Percentiles rank a stretch among this genome's conserved stretches.
These are phyloP conservation scores for Tulasnella calospora DNA, from an alignment of 768 basidiomycete species.

Conservation along the genomic window DNA sequence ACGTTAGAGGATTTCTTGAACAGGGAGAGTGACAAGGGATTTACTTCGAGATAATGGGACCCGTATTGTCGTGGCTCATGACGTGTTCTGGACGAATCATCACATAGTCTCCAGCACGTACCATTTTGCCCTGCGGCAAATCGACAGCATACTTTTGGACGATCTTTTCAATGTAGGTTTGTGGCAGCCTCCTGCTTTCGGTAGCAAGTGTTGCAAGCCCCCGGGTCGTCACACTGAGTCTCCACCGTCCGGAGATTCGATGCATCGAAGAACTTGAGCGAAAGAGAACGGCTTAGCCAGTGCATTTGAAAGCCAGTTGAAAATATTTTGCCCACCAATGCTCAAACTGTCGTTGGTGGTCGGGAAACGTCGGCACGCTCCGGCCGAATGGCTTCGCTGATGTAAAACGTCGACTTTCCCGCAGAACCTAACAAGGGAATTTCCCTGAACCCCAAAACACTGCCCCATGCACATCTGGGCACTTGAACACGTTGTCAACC, in stretches of 20 bases:
- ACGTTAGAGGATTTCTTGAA: background rate
- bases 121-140: slow-evolving; percentile 66
- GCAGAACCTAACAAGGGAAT: background rate
- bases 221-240: slow-evolving; percentile 2
- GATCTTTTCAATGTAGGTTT: slow-evolving; percentile 95
- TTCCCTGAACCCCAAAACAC: background rate
- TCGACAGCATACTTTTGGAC: slow-evolving; percentile 97
- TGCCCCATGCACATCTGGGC: background rate
- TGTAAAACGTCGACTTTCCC: background rate
- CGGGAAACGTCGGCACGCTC: background rate
- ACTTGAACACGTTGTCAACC: background rate
- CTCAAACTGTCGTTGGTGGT: slow-evolving; percentile 3
- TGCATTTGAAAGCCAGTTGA: background rate
- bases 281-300: background rate
- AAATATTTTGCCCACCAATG: slow-evolving; percentile 9
- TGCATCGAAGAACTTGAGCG: background rate
- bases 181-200: slow-evolving; percentile 43
- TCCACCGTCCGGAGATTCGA: background rate
- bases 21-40: slow-evolving; percentile 33
- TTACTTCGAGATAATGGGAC: slow-evolving; percentile 95
- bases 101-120: slow-evolving; percentile 96
- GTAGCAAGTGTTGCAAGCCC: slow-evolving; percentile 21
- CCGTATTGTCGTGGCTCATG: slow-evolving; percentile 98
- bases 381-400: background rate
- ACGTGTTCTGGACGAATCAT: slow-evolving; percentile 99